Percentiles rank a stretch among this genome's conserved stretches.
Evolutionary conservation across 192 early-diverging fungal genomes (phyloP).

Genomic region (Coemansia pectinata): DNA sequence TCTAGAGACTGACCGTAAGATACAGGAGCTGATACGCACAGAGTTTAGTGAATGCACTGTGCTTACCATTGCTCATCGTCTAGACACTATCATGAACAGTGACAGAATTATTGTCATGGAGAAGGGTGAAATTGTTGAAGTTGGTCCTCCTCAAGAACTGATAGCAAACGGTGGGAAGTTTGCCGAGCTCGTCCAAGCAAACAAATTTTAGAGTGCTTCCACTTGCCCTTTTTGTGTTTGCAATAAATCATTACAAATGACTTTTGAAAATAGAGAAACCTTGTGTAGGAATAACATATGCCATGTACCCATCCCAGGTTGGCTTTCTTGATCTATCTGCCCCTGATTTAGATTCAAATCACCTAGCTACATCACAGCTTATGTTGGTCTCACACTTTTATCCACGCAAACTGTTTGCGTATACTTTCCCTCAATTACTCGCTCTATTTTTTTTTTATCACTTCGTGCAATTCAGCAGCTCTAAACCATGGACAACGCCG

Average conservation of each 20-base stretch:
- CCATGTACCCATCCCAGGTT: no score
- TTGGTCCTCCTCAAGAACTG: constrained; percentile 15
- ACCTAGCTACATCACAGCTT: no score
- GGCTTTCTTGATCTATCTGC: no score
- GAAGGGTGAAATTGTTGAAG: constrained; percentile 5
- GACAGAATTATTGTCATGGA: constrained; percentile 61
- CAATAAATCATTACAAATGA: background rate
- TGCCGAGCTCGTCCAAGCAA: constrained; percentile 1
- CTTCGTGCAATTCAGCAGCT: background rate
- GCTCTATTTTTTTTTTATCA: background rate
- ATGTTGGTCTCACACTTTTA: no score
- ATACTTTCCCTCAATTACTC: background rate
- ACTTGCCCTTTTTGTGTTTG: background rate
- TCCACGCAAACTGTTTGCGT: background rate
- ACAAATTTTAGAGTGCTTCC: background rate
- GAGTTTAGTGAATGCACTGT: constrained; percentile 56
- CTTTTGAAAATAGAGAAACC: no score
- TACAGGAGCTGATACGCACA: constrained; percentile 42
- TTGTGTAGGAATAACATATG: no score
- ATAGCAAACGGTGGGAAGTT: constrained; percentile 18
- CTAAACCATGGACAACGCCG: constrained; percentile 1
- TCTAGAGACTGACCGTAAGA: constrained; percentile 7
- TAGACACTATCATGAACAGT: constrained; percentile 65
- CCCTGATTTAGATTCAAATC: no score
- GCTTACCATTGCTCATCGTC: constrained; percentile 70